phyloP scores from a whole-genome alignment of 768 basidiomycete species.

The Gautieria morchelliformis region DNA sequence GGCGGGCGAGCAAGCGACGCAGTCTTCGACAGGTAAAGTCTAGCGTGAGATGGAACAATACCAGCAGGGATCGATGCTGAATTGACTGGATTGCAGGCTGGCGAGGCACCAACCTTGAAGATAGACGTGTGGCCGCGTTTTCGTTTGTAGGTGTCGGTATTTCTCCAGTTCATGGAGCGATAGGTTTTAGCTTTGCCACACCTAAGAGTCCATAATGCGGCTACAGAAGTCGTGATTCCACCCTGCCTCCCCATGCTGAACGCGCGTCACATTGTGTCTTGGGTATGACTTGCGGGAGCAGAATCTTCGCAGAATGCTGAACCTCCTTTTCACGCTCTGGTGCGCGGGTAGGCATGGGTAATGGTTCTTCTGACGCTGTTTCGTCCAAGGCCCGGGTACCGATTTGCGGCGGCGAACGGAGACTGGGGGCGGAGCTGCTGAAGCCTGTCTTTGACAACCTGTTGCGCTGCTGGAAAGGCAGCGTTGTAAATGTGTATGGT shows the following conservation, averaged over 20 bases:
- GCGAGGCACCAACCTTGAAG: neutral
- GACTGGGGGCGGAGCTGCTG: neutral
- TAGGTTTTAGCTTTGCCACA: neutral
- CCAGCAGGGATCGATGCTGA: constrained; percentile 59
- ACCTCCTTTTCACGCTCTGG: constrained; percentile 10
- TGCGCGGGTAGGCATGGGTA: too few species aligned
- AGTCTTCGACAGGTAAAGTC: constrained; percentile 72
- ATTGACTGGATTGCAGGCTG: constrained; percentile 35
- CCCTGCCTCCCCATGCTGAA: constrained; percentile 73
- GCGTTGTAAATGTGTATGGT: too few species aligned
- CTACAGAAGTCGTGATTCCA: constrained; percentile 59
- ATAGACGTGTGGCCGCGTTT: constrained; percentile 25
- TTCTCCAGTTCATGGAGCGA: neutral
- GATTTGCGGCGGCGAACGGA: neutral
- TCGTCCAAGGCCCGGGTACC: neutral
- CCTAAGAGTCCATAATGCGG: constrained; percentile 53
- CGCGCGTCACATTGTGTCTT: constrained; percentile 64
- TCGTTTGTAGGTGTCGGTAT: neutral
- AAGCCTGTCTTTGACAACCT: too few species aligned
- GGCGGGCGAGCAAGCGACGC: constrained; percentile 59
- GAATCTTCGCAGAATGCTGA: constrained; percentile 24
- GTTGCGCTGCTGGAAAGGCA: too few species aligned
- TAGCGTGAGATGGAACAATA: constrained; percentile 63
- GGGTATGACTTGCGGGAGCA: constrained; percentile 29
- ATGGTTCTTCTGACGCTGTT: neutral